Evolutionary conservation across 805 yeast species (phyloP), one percentile per base, ranked within the genome.

Genomic region (Yarrowia porcina): DNA sequence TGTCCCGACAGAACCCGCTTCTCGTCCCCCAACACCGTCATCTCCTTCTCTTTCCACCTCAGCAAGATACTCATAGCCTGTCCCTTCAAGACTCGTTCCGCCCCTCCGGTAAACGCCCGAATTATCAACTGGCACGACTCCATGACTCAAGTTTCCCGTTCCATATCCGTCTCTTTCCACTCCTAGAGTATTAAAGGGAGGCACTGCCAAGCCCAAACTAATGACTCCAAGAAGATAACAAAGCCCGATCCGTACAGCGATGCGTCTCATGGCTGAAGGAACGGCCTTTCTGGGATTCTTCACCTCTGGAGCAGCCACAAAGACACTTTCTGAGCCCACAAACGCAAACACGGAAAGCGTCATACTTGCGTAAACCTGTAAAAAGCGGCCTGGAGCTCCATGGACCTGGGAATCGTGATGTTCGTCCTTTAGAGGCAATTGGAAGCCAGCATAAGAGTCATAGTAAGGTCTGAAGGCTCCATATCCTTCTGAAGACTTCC

Each of bases 261-360:
- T 89, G 67, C 87, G 79, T 67, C 80, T 84, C 2, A 92, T 88
- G 1, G 94, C 93, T 11, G 85, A 80, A 0, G 96, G 96, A 17
- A 89, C 77, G 0, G 93, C 85, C 65, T 80, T 83, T 66, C 94
- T 77, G 5, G 96, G 96, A 67, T 88, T 86, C 65, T 86, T 78
- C n/a, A 92, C 88, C 72, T 89, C 96, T 72, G 92, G 89, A 7
- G 93, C 90, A 2, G 94, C 93, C 62, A 89, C 83, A 66, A 89
- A 84, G 12, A 90, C 92, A 71, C 87, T 84, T 67, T 89, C 96
- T 1, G 91, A 87, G 0, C 96, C 96, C 54, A 88, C 83, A 69
- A 86, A 89, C 0, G 96, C 88, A 72, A 86, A 89, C 0, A 90
- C 79, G 0, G 91, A 85, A 20, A 85, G 83, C 50, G 84, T 74